Percentiles rank a stretch among this genome's conserved stretches.
Evolutionary conservation across 192 early-diverging fungal species (phyloP).

Genomic region (Gonapodya sp.): DNA sequence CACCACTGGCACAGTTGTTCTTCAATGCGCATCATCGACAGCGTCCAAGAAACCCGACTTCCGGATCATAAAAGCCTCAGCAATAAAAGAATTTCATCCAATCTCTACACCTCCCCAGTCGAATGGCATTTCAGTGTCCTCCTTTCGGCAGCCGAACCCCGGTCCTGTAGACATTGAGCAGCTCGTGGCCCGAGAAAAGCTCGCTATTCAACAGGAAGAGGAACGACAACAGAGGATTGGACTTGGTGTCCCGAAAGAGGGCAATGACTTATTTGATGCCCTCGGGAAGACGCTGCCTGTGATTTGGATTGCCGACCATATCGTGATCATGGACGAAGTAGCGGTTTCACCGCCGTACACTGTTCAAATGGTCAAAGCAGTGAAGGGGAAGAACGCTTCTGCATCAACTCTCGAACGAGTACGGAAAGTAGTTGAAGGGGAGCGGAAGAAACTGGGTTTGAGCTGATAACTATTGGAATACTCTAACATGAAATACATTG

Average conservation of each 20-base stretch:
- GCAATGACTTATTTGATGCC: constrained; percentile 71
- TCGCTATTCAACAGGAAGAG: constrained; percentile 34
- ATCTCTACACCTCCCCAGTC: not conserved
- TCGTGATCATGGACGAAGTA: constrained; percentile 74
- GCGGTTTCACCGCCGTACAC: constrained; percentile 64
- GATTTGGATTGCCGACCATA: constrained; percentile 60
- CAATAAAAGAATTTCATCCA: constrained; percentile 40
- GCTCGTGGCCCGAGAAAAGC: constrained; percentile 36
- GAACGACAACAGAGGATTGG: constrained; percentile 51
- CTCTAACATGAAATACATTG: too few relatives aligned
- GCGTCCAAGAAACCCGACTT: constrained; percentile 33
- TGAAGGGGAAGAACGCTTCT: constrained; percentile 45
- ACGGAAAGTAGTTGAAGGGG: constrained; percentile 50
- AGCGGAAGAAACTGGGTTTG: not conserved
- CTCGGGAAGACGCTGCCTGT: constrained; percentile 73
- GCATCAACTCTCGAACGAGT: constrained; percentile 54
- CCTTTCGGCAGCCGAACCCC: constrained; percentile 23
- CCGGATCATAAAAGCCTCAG: constrained; percentile 46
- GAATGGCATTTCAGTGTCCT: not conserved
- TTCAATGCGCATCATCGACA: not conserved
- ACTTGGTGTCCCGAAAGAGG: constrained; percentile 66
- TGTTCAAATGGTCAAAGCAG: constrained; percentile 36
- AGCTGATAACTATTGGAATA: not conserved
- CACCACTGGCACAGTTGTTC: not conserved
- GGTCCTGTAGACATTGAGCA: constrained; percentile 39